Evolutionary conservation across 1,284 basidiomycete genomes (phyloP).

Genomic region (Marasmius sp.): DNA sequence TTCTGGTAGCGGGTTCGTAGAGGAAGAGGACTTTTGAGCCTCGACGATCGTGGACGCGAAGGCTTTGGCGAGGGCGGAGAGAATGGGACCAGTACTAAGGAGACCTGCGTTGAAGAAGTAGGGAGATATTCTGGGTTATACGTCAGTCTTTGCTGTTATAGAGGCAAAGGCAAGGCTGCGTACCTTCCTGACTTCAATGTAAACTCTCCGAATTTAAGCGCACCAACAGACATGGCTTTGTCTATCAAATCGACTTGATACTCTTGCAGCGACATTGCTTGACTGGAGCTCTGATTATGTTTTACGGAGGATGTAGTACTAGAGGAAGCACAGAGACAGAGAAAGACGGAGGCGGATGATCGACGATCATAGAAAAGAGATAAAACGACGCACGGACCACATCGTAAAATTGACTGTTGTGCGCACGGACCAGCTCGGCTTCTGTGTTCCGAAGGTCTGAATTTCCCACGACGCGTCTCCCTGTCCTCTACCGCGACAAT

Average conservation of each 20-base stretch:
- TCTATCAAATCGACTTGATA: slow-evolving; percentile 42
- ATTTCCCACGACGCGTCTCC: no score
- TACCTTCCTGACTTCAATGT: slow-evolving; percentile 94
- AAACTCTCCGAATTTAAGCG: slow-evolving; percentile 89
- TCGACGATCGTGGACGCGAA: slow-evolving; percentile 80
- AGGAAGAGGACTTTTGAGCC: slow-evolving; percentile 35
- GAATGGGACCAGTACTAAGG: slow-evolving; percentile 82
- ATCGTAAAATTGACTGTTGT: no score
- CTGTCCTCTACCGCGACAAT: no score
- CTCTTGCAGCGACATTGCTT: no score
- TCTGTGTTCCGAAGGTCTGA: no score
- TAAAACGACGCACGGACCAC: no score
- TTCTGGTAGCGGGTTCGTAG: slow-evolving; percentile 47
- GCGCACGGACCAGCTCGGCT: no score
- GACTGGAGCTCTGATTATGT: slow-evolving; percentile 12
- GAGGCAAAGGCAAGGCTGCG: slow-evolving; percentile 25
- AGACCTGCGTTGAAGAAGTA: slow-evolving; percentile 98
- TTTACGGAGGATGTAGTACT: no score
- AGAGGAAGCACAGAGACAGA: no score
- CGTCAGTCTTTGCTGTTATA: neutral
- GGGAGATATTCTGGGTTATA: slow-evolving; percentile 70
- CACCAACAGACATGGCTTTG: slow-evolving; percentile 53
- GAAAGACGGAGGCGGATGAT: no score
- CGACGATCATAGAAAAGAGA: no score
- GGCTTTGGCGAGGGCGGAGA: slow-evolving; percentile 80